Base-by-base conservation (phyloP, 148 eudicot species). In the Vaccinium myrtillus region DNA sequence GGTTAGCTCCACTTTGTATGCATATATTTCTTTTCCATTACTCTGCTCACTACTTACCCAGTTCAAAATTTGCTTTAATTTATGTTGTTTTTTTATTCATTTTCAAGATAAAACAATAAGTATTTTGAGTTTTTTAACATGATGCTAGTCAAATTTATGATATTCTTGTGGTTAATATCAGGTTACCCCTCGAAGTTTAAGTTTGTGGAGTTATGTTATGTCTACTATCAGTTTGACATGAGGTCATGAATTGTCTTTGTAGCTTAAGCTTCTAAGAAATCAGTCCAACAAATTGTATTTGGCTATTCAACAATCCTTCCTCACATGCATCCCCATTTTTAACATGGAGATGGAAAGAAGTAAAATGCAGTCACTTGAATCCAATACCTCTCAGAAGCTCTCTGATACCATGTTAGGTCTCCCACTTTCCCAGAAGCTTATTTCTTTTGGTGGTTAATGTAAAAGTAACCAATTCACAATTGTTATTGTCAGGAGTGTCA, bases 31-130 rank as follows among this genome's bases (percentile, higher is more conserved):
- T 81, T 81, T 32, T 16, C 32, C 15, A 18, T 39, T 25, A 67
- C 25, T 14, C 54, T 79, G 81, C 67, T 16, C 2, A 43, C 55
- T 81, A 13, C 46, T 36, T 67, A 49, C 58, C 16, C 25, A 23
- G 9, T 65, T 65, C 15, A 69, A 25, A n/a, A 15, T 49, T 81
- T 81, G 39, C 43, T 81, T 81, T 65, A 46, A 19, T 9, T 81
- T 79, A 16, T 55, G n/a, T 55, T 23, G 0, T 32, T 56, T 55
- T 55, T 30, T 14, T 53, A 56, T 16, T 32, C 81, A 56, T 16
- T 27, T 25, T 15, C 36, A 55, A 15, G 46, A 53, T 51, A 16
- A 16, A 67, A 11, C 39, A 36, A 16, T 36, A 10, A 71, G 6
- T 0, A 36, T 16, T 43, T 74, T 74, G 49, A 36, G 9, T 74